Base-by-base conservation (phyloP, 305 asterid genomes). In the Withania somnifera region DNA sequence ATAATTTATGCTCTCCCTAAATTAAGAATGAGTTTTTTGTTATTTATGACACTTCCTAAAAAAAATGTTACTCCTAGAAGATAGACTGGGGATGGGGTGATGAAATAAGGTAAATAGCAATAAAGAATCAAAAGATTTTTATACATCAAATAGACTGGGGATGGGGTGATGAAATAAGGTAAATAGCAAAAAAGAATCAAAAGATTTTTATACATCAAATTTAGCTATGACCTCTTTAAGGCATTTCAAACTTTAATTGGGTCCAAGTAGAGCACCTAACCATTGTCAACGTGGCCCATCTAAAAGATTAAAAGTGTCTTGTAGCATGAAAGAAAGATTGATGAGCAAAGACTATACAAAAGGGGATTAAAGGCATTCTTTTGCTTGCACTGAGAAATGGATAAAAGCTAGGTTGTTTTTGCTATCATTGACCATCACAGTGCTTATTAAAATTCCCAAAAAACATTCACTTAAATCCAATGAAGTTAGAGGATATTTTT, bases 361-460 rank as follows among this genome's bases (percentile, higher is more conserved):
- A 84, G 67, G 75, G 83, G 78, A 84, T 45, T 82, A 86, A 91
- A 91, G 87, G 91, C 90, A 86, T 79, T 83, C 91, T 85, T 91
- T 86, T 88, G 83, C 50, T 77, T 78, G 87, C 94, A 89, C 88
- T 87, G 63, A 86, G 84, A 81, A 86, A 85, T 85, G 87, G 88
- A 82, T 86, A 84, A 83, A 86, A 85, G 89, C 58, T 78, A 83
- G 82, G 63, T 58, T 75, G 3, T 84, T 86, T 83, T 84, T 61
- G 87, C 84, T 84, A 75, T 78, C 86, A 88, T 92, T 91, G 93
- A 92, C 94, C 56, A 86, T 83, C 82, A 91, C 93, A 90, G 90
- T 92, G 68, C 78, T 61, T 84, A 81, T 32, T 67, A 79, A 79
- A 86, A 78, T 34, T 17, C 61, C 81, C 42, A 83, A 75, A 83